phyloP scores from a whole-genome alignment of 306 rosid species.

The Quercus dentata region DNA sequence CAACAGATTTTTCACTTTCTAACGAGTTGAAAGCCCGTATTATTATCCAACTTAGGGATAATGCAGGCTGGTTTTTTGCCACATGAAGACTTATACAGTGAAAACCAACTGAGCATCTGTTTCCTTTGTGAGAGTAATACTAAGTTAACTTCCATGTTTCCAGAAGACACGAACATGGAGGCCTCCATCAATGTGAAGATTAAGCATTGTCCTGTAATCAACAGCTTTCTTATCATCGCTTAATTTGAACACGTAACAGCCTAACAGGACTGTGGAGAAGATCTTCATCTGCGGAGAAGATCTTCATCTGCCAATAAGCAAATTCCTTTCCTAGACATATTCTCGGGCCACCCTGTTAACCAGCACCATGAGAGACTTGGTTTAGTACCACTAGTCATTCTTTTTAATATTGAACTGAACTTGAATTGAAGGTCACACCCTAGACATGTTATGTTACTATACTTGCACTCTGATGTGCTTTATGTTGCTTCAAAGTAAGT shows the following conservation, averaged over 20 bases:
- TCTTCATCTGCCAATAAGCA: slow-evolving; percentile 85
- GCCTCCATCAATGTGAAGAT: slow-evolving; percentile 72
- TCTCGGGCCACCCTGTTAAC: slow-evolving; percentile 72
- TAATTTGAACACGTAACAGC: slow-evolving; percentile 54
- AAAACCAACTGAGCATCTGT: no score
- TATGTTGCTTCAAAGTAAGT: no score
- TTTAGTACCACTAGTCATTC: neutral
- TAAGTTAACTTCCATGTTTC: slow-evolving; percentile 7
- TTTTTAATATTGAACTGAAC: neutral
- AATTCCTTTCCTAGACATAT: slow-evolving; percentile 88
- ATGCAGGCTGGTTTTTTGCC: no score
- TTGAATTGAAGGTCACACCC: neutral
- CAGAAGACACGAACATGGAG: slow-evolving; percentile 51
- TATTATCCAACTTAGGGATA: no score
- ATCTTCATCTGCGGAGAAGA: no score
- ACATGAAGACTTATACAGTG: no score
- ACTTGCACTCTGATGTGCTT: no score
- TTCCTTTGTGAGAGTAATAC: no score
- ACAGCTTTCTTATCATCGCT: slow-evolving; percentile 51
- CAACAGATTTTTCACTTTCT: no score
- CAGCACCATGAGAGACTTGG: neutral
- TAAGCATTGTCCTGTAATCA: slow-evolving; percentile 71
- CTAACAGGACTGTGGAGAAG: slow-evolving; percentile 47
- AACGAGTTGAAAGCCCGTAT: no score
- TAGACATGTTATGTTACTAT: no score